Conservation (phyloP, 2,329 filamentous ascomycete genomes). For the Trichoderma breve region DNA sequence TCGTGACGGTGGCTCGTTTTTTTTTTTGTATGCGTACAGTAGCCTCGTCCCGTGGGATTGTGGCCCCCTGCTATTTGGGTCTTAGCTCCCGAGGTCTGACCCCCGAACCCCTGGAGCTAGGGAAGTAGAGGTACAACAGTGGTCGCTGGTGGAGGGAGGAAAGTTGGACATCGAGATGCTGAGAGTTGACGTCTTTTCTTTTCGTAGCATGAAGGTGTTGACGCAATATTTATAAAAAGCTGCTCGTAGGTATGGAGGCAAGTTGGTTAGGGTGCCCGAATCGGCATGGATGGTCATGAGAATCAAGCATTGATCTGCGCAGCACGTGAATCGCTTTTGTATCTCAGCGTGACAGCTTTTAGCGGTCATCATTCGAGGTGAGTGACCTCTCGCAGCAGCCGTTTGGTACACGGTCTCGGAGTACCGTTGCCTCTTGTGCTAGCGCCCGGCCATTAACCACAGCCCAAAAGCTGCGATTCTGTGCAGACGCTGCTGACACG, state of each 20-base stretch:
- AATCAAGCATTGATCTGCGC: constrained; percentile 10
- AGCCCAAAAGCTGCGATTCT: neutral
- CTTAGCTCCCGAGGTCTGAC: constrained; percentile 17
- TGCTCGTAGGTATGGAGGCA: neutral
- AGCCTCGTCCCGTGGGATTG: neutral
- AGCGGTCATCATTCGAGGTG: neutral
- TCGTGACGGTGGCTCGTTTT: constrained; percentile 1
- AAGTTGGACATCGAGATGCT: neutral
- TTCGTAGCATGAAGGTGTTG: neutral
- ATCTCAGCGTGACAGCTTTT: constrained; percentile 4
- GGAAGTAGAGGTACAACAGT: neutral
- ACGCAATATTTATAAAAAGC: neutral
- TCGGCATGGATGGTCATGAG: constrained; percentile 4
- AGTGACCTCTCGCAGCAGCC: neutral
- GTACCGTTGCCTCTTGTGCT: constrained; percentile 3
- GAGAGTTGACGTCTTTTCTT: neutral
- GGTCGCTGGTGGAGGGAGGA: neutral
- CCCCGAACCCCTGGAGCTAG: constrained; percentile 18
- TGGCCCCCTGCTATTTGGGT: neutral
- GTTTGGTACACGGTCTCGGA: neutral
- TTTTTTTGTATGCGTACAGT: neutral
- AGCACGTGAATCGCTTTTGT: constrained; percentile 6
- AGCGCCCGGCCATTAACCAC: neutral
- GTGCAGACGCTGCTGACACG: neutral
- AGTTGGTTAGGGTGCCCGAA: neutral